phyloP scores from a whole-genome alignment of 23 red algal genomes.

The Gracilaria vermiculophylla region DNA sequence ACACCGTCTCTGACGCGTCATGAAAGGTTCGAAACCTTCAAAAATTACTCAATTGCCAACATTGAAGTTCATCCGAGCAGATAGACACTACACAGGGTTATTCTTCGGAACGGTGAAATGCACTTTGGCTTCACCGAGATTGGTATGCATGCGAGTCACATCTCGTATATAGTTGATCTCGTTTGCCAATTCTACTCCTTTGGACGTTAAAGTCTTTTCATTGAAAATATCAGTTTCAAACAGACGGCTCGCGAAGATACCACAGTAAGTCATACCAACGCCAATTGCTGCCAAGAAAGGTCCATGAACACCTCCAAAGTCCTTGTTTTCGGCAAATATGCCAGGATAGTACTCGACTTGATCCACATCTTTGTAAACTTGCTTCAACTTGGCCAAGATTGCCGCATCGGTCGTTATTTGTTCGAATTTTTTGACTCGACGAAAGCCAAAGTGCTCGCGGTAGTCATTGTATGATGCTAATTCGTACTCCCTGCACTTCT shows the following conservation, averaged over 20 bases:
- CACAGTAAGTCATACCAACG: neutral
- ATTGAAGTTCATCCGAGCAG: too few species aligned
- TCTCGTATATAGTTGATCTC: neutral
- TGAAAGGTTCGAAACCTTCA: too few species aligned
- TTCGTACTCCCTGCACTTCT: neutral
- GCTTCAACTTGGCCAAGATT: neutral
- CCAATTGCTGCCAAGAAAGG: neutral
- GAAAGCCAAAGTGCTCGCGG: neutral
- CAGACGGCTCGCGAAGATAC: neutral
- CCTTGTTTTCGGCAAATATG: neutral
- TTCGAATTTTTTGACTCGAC: neutral
- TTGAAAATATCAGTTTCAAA: neutral
- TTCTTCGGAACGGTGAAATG: neutral
- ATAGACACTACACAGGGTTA: too few species aligned
- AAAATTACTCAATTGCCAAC: too few species aligned
- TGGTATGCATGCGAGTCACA: neutral
- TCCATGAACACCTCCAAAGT: neutral
- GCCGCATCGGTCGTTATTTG: neutral
- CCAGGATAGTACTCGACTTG: neutral
- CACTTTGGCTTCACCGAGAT: neutral
- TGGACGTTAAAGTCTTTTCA: neutral
- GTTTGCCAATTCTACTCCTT: neutral
- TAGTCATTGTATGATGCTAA: neutral
- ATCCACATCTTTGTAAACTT: neutral
- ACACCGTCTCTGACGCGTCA: too few species aligned